These are phyloP conservation scores for Ganoderma sinense DNA, from an alignment of 1,284 basidiomycete genomes.

Conservation along the genomic window DNA sequence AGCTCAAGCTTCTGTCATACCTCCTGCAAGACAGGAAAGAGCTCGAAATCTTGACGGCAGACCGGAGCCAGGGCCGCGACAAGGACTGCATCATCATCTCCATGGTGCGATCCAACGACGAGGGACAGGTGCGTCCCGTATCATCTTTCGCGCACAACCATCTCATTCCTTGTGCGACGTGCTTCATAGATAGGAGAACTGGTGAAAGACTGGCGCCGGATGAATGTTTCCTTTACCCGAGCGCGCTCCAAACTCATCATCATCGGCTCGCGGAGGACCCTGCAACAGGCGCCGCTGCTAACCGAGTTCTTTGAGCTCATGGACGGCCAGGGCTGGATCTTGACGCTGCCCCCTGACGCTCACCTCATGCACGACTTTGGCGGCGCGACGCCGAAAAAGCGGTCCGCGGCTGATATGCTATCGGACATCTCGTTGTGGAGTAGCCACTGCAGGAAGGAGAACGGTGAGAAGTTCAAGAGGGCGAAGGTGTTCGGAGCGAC, in stretches of 20 bases:
- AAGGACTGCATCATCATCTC: constrained; percentile 96
- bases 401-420: constrained; percentile 24
- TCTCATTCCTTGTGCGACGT: not conserved
- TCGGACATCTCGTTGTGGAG: constrained; percentile 7
- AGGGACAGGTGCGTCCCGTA: constrained; percentile 64
- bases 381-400: constrained; percentile 28
- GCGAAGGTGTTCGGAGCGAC: constrained; percentile 42
- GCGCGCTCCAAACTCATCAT: constrained; percentile 91
- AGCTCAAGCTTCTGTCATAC: constrained; percentile 85
- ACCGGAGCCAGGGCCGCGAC: constrained; percentile 95
- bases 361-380: constrained; percentile 54
- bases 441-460: not conserved
- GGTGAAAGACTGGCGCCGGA: constrained; percentile 92
- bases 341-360: constrained; percentile 61
- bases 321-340: constrained; percentile 75
- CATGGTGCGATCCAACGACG: constrained; percentile 88
- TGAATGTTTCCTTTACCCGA: constrained; percentile 97
- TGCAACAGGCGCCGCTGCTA: constrained; percentile 68
- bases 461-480: constrained; percentile 31
- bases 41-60: constrained; percentile 94
- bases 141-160: constrained; percentile 3
- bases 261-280: constrained; percentile 83
- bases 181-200: constrained; percentile 83
- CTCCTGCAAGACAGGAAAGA: constrained; percentile 57
- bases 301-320: constrained; percentile 80